Evolutionary conservation across 129 eudicot species (phyloP).

Genomic region (Helianthus annuus): HanXRQr2.0-SUNRISE NC_035438.2:62157837-62158336

Average conservation of each 20-base stretch:
- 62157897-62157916: too few species aligned
- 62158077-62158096: background rate
- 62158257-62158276: conserved; percentile 41
- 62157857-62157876: too few species aligned
- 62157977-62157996: conserved; percentile 3
- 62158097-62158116: background rate
- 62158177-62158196: background rate
- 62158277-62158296: conserved; percentile 49
- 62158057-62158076: too few species aligned
- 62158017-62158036: too few species aligned
- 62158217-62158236: conserved; percentile 33
- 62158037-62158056: too few species aligned
- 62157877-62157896: too few species aligned
- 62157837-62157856: too few species aligned
- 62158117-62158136: conserved; percentile 8
- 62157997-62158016: background rate
- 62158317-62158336: conserved; percentile 58
- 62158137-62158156: background rate
- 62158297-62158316: conserved; percentile 61
- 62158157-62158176: background rate
- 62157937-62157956: too few species aligned
- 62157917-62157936: too few species aligned
- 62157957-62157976: too few species aligned
- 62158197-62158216: background rate
- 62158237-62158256: conserved; percentile 35